These are phyloP conservation scores for Cryptococcus sp. DNA, from an alignment of 1,284 basidiomycete genomes.

Conservation along the genomic window DNA sequence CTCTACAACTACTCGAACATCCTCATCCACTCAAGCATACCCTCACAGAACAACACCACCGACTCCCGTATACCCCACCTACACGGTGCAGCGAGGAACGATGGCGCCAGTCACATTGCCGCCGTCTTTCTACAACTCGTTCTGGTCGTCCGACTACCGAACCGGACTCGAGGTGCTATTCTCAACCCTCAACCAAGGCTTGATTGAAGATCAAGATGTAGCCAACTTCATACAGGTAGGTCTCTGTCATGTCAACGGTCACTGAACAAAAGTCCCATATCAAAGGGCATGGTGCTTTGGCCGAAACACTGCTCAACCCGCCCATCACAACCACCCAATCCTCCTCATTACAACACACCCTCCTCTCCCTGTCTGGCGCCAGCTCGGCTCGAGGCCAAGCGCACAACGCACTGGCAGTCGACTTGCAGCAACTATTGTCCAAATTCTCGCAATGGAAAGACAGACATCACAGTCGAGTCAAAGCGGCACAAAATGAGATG, in stretches of 20 bases:
- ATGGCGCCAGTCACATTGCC: slow-evolving; percentile 84
- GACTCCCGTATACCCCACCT: neutral
- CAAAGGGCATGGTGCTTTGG: slow-evolving; percentile 50
- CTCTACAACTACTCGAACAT: no score
- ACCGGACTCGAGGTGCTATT: slow-evolving; percentile 71
- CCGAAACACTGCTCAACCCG: slow-evolving; percentile 46
- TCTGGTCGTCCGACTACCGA: slow-evolving; percentile 85
- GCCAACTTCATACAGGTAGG: slow-evolving; percentile 43
- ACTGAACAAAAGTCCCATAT: slow-evolving; percentile 54
- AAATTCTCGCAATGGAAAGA: slow-evolving; percentile 41
- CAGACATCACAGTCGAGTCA: slow-evolving; percentile 36
- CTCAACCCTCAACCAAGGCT: slow-evolving; percentile 63
- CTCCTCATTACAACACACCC: slow-evolving; percentile 37
- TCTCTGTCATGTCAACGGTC: neutral
- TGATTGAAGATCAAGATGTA: slow-evolving; percentile 71
- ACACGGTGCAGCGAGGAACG: no score
- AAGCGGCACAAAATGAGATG: slow-evolving; percentile 40
- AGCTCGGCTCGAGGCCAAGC: slow-evolving; percentile 37
- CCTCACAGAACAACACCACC: neutral
- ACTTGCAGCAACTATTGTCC: slow-evolving; percentile 36
- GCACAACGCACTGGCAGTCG: slow-evolving; percentile 32
- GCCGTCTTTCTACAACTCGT: slow-evolving; percentile 77
- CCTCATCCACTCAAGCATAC: no score
- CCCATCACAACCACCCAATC: slow-evolving; percentile 21
- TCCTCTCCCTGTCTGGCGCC: slow-evolving; percentile 30